These are phyloP conservation scores for Rhamnella rubrinervis DNA, from an alignment of 331 rosid genomes.

Conservation along the genomic window DNA sequence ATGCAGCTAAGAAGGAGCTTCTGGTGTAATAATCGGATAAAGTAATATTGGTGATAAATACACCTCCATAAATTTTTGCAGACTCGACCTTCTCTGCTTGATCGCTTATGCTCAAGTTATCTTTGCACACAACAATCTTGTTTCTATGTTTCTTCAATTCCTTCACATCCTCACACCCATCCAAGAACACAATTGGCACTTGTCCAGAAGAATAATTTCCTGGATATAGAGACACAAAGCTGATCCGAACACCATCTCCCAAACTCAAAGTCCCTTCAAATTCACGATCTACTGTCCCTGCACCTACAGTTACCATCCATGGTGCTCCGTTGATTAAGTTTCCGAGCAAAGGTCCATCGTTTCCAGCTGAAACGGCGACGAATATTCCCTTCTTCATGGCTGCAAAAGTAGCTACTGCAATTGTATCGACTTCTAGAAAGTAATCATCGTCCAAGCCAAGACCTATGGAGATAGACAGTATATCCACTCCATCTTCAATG, in stretches of 20 bases:
- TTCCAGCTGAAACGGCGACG: constrained; percentile 19
- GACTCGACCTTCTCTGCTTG: constrained; percentile 7
- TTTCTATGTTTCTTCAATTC: constrained; percentile 13
- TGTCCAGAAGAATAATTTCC: constrained; percentile 6
- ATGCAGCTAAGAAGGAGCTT: constrained; percentile 14
- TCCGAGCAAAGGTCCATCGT: constrained; percentile 7
- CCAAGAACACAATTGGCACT: constrained; percentile 10
- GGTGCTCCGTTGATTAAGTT: constrained; percentile 29
- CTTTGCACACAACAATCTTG: constrained; percentile 29
- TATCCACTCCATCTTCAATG: constrained; percentile 27
- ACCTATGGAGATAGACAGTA: constrained; percentile 27
- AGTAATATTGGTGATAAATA: constrained; percentile 7
- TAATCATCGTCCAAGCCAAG: neutral
- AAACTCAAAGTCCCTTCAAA: constrained; percentile 12
- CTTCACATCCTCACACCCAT: constrained; percentile 13
- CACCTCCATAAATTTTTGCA: constrained; percentile 19
- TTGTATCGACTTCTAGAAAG: constrained; percentile 17
- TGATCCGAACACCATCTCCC: constrained; percentile 26
- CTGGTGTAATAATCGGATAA: neutral
- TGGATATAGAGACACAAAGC: constrained; percentile 22
- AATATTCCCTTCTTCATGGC: constrained; percentile 25
- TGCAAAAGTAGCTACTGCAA: constrained; percentile 28
- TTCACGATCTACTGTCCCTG: constrained; percentile 17
- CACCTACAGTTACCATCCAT: constrained; percentile 22
- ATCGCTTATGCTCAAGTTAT: neutral